Evolutionary conservation across 1,139 yeast genomes (phyloP).

Genomic region (Zhuliangozyma parablackwelliae): DNA sequence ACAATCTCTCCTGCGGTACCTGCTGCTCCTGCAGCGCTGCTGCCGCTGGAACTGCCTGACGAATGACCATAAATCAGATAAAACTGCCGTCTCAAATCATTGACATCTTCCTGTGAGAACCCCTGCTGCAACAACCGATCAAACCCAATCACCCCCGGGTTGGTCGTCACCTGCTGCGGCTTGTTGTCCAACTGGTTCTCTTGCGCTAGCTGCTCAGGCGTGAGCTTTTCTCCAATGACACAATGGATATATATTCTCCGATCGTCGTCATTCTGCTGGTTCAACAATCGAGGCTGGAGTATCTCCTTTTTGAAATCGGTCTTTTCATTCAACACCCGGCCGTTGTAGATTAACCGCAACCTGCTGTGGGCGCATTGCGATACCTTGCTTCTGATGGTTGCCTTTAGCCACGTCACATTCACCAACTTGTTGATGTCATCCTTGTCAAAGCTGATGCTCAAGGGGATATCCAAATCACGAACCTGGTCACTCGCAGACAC

Average conservation of each 20-base stretch:
- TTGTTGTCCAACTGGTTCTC: constrained; percentile 59
- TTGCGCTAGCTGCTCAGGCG: constrained; percentile 52
- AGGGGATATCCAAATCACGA: constrained; percentile 28
- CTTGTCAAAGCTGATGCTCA: constrained; percentile 24
- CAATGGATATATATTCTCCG: constrained; percentile 64
- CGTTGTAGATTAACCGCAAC: constrained; percentile 69
- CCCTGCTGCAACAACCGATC: constrained; percentile 82
- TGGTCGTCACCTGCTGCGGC: constrained; percentile 47
- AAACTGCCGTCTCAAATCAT: constrained; percentile 70
- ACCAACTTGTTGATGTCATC: constrained; percentile 32
- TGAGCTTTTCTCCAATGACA: constrained; percentile 68
- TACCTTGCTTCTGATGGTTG: constrained; percentile 24
- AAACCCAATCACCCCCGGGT: constrained; percentile 78
- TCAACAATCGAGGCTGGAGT: constrained; percentile 21
- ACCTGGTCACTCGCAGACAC: constrained; percentile 18
- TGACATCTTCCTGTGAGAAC: constrained; percentile 71
- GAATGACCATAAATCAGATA: constrained; percentile 53
- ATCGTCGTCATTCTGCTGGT: constrained; percentile 9
- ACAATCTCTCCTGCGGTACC: constrained; percentile 20
- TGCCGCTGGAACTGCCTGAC: background rate
- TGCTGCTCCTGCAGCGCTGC: constrained; percentile 9
- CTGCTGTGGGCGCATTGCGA: constrained; percentile 39
- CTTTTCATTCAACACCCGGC: constrained; percentile 60
- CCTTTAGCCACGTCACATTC: constrained; percentile 23
- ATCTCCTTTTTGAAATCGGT: constrained; percentile 54